phyloP scores from a whole-genome alignment of 352 stramenopile species.

The Aphanomyces astaci region DNA sequence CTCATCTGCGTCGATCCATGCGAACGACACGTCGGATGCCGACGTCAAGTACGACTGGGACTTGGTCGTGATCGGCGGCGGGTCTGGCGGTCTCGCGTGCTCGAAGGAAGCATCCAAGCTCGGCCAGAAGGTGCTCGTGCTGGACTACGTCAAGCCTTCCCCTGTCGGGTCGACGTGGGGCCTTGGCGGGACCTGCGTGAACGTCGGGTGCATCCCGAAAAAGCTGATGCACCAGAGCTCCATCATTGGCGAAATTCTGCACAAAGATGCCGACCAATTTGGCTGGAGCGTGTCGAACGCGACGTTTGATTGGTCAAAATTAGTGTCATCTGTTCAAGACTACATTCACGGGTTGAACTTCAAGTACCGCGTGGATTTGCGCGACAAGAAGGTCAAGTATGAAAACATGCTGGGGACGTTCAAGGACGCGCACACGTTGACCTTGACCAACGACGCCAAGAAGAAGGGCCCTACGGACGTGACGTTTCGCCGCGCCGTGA shows the following conservation, averaged over 20 bases:
- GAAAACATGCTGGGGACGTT: slow-evolving; percentile 91
- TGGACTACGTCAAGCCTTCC: slow-evolving; percentile 93
- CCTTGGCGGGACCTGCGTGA: slow-evolving; percentile 96
- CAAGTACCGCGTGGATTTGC: slow-evolving; percentile 95
- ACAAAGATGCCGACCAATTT: slow-evolving; percentile 80
- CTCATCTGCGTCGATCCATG: slow-evolving; percentile 21
- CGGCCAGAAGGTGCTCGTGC: slow-evolving; percentile 91
- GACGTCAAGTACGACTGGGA: slow-evolving; percentile 67
- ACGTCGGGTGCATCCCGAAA: slow-evolving; percentile 99
- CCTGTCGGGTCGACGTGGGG: slow-evolving; percentile 85
- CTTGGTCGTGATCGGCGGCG: slow-evolving; percentile 73
- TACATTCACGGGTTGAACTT: slow-evolving; percentile 99
- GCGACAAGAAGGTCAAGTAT: slow-evolving; percentile 93
- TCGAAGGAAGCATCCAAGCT: slow-evolving; percentile 92
- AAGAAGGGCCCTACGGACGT: slow-evolving; percentile 83
- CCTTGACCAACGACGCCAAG: slow-evolving; percentile 83
- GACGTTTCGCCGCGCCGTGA: slow-evolving; percentile 89
- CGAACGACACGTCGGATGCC: slow-evolving; percentile 22
- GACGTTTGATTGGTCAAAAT: slow-evolving; percentile 84
- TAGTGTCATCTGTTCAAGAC: slow-evolving; percentile 92
- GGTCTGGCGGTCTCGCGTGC: slow-evolving; percentile 86
- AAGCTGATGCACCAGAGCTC: slow-evolving; percentile 98
- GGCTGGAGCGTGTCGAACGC: slow-evolving; percentile 64
- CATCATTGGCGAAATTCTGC: slow-evolving; percentile 82
- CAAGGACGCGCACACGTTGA: slow-evolving; percentile 89